Evolutionary conservation across 495 filamentous ascomycete genomes (phyloP).

Genomic region (Parathielavia appendiculata): DNA sequence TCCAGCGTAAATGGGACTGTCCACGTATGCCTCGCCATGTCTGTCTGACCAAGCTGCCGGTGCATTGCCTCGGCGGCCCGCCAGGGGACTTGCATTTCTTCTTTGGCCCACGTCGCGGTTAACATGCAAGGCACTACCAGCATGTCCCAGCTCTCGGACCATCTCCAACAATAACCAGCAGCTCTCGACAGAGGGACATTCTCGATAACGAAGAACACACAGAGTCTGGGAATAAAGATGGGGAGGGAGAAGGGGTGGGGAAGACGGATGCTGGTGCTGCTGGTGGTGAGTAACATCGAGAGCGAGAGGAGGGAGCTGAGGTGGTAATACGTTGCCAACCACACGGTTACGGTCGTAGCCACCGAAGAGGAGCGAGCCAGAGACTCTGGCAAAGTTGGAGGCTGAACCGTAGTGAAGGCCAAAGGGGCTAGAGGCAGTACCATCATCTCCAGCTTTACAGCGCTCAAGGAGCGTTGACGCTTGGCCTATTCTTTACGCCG

Average conservation of each 20-base stretch:
- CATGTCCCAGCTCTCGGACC: too few species aligned
- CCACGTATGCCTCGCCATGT: slow-evolving; percentile 86
- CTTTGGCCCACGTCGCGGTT: slow-evolving; percentile 94
- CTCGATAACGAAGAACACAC: too few species aligned
- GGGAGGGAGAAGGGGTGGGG: too few species aligned
- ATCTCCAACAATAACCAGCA: too few species aligned
- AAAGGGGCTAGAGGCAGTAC: neutral
- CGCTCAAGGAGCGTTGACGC: slow-evolving; percentile 1
- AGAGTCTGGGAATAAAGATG: too few species aligned
- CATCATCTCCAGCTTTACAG: neutral
- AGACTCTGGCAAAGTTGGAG: neutral
- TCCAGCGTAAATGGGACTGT: slow-evolving; percentile 79
- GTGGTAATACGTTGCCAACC: neutral
- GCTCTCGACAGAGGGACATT: too few species aligned
- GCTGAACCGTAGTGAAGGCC: slow-evolving; percentile 5
- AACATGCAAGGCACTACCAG: too few species aligned
- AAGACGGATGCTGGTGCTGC: too few species aligned
- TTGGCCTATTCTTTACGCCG: neutral
- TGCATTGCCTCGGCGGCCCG: slow-evolving; percentile 96
- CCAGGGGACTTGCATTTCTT: slow-evolving; percentile 93
- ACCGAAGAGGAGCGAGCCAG: slow-evolving; percentile 7
- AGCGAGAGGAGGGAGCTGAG: too few species aligned
- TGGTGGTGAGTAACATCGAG: too few species aligned
- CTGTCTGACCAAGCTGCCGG: slow-evolving; percentile 90
- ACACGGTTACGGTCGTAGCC: slow-evolving; percentile 14